Base-by-base conservation (phyloP, 768 basidiomycete genomes). In the Kondoa malvinella region DNA sequence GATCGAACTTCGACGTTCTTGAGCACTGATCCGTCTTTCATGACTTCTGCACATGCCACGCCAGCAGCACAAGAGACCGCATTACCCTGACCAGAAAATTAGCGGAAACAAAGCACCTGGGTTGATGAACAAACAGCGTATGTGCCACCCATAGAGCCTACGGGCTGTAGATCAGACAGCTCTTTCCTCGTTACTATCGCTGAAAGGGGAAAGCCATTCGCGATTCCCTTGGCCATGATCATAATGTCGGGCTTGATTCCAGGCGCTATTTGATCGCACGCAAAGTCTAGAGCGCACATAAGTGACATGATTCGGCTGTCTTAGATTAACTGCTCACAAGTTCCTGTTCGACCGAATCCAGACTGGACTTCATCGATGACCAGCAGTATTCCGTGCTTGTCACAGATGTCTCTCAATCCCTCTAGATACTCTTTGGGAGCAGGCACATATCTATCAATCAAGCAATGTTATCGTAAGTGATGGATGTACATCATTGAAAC, bases 371-470 rank as follows among this genome's bases (percentile, higher is more conserved):
- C 78, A 68, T 80, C 79, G 66, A 87, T 77, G 73, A 91, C 87
- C 68, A 97, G 80, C 67, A 97, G 76, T 61, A 97, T 88, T 8
- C 82, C 84, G 75, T 97, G 81, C 76, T 86, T 81, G 75, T 95
- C 89, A 77, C 92, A 96, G n/a, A 92, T 81, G 64, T 81, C 80
- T 69, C 92, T 81, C 58, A 97, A 78, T 26, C 89, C 89, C 59
- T 83, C 81, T 68, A 97, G 77, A 80, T 88, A 97, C 26, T 83
- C 83, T 0, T 83, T 74, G 0, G 91, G 89, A 0, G 91, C 89
- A 31, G 89, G 85, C 17, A 95, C 88, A 77, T 97, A 96, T 1
- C n/a, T n/a, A n/a, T n/a, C n/a, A n/a, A 94, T 94, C 34, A 94
- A 94, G 31, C 65, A 60, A 14, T 63, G 61, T 2, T 63, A 64